Conservation (phyloP, 768 basidiomycete genomes). For the Tephrocybe sp. region DNA sequence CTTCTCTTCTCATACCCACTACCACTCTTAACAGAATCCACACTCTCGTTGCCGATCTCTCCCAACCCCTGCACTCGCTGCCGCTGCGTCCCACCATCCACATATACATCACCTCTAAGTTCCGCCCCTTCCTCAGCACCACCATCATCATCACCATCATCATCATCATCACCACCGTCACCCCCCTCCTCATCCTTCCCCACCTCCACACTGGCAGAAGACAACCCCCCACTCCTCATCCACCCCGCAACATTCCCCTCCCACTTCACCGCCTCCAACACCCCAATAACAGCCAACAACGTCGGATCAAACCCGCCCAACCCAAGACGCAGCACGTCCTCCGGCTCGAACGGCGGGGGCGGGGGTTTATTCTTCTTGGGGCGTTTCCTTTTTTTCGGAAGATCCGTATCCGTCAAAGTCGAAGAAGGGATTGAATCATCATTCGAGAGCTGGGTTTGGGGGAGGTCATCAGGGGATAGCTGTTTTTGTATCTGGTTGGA, state of each 20-base stretch:
- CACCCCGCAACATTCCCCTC: conserved; percentile 68
- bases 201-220: background rate
- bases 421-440: background rate
- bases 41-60: background rate
- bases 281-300: conserved; percentile 63
- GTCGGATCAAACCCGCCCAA: conserved; percentile 45
- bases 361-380: conserved; percentile 6
- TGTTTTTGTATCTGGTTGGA: background rate
- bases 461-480: background rate
- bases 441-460: background rate
- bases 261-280: conserved; percentile 55
- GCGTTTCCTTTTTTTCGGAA: conserved; percentile 15
- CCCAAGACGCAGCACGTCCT: background rate
- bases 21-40: background rate
- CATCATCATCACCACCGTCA: background rate
- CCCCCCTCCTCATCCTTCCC: background rate
- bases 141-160: background rate
- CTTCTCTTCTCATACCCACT: background rate
- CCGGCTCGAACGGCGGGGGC: background rate
- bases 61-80: background rate
- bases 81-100: background rate
- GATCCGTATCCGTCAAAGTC: too few species aligned
- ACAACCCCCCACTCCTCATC: conserved; percentile 53
- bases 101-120: too few species aligned
- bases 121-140: background rate